Evolutionary conservation across 2,329 filamentous ascomycete species (phyloP).

Genomic region (Pseudomassariella vexata): DNA sequence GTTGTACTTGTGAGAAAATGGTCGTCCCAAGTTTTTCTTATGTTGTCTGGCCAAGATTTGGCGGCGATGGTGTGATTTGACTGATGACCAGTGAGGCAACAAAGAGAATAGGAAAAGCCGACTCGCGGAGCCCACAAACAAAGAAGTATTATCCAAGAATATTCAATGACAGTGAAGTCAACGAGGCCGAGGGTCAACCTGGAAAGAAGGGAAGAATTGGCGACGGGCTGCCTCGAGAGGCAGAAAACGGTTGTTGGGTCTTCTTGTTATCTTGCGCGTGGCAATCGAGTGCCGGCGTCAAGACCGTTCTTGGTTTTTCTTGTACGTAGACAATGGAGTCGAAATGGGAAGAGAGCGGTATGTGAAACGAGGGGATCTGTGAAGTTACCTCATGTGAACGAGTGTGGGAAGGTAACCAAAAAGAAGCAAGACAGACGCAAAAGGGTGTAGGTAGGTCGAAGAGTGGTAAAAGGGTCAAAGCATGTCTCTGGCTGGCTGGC

Average conservation of each 20-base stretch:
- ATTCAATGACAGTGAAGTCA: slow-evolving; percentile 2
- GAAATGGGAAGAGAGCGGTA: slow-evolving; percentile 3
- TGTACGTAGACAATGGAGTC: slow-evolving; percentile 1
- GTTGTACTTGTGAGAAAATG: too few relatives aligned
- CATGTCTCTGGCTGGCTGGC: neutral
- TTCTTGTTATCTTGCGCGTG: slow-evolving; percentile 1
- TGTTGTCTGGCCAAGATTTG: too few relatives aligned
- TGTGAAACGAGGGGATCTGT: slow-evolving; percentile 8
- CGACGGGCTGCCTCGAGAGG: slow-evolving; percentile 1
- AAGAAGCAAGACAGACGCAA: neutral
- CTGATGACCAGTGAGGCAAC: too few relatives aligned
- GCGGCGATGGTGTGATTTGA: too few relatives aligned
- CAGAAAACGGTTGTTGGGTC: slow-evolving; percentile 1
- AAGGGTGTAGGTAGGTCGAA: neutral
- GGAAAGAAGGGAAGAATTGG: slow-evolving; percentile 8
- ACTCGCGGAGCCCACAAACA: slow-evolving; percentile 9
- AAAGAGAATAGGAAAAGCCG: slow-evolving; percentile 1
- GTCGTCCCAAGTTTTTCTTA: too few relatives aligned
- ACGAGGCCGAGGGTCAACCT: slow-evolving; percentile 12
- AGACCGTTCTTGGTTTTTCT: neutral
- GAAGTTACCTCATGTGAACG: slow-evolving; percentile 4
- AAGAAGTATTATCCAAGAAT: slow-evolving; percentile 3
- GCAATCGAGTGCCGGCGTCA: neutral
- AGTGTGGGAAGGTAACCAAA: slow-evolving; percentile 10
- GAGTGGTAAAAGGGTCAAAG: slow-evolving; percentile 9